These are phyloP conservation scores for Backusella westeae DNA, from an alignment of 192 early-diverging fungal species.

Conservation along the genomic window DNA sequence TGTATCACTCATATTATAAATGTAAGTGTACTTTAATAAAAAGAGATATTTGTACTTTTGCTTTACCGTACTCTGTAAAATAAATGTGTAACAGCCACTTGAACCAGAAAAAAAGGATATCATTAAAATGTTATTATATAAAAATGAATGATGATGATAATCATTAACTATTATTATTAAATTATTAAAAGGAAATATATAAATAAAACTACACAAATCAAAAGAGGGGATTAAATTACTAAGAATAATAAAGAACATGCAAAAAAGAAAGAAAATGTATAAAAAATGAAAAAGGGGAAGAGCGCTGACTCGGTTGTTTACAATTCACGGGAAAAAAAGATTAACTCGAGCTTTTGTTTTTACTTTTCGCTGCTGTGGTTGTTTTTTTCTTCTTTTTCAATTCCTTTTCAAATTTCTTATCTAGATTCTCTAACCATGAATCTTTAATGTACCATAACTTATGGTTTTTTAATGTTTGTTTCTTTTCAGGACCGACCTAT, in stretches of 20 bases:
- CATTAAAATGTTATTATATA: not conserved
- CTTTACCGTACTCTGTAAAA: not conserved
- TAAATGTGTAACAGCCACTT: not conserved
- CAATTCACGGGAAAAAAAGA: not conserved
- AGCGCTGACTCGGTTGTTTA: not conserved
- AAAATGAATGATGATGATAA: too few species aligned
- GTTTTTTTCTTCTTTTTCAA: not conserved
- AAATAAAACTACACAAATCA: not conserved
- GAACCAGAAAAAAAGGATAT: not conserved
- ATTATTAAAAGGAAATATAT: not conserved
- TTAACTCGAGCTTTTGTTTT: not conserved
- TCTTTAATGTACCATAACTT: slow-evolving; percentile 18
- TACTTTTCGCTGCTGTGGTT: not conserved
- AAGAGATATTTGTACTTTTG: too few species aligned
- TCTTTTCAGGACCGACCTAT: slow-evolving; percentile 18
- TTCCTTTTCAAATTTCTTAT: not conserved
- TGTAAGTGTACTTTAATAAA: not conserved
- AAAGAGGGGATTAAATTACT: not conserved
- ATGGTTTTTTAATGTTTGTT: not conserved
- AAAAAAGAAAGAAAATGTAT: not conserved
- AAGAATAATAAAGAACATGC: not conserved
- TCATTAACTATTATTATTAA: not conserved
- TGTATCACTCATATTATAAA: not conserved
- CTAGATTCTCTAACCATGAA: not conserved
- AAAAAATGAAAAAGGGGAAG: not conserved